These are phyloP conservation scores for Wickerhamomyces sp. DNA, from an alignment of 1,139 yeast genomes.

Conservation along the genomic window DNA sequence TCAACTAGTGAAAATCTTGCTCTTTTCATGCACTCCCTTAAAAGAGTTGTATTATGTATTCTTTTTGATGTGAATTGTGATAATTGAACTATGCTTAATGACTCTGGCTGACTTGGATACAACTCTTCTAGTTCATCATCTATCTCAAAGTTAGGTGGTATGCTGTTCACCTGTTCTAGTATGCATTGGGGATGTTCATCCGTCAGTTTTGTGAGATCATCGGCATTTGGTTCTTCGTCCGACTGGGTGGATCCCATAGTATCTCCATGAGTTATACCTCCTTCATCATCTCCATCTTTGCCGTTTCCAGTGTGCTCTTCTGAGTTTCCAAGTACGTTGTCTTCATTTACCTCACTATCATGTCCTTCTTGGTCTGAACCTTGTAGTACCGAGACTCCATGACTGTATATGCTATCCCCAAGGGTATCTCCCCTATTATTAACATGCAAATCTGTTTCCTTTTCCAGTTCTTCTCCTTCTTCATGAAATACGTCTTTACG, in stretches of 20 bases:
- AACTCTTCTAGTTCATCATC: conserved; percentile 23
- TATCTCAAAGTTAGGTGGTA: conserved; percentile 11
- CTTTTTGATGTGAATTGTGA: conserved; percentile 11
- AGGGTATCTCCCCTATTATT: too few species aligned
- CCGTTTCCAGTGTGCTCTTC: too few species aligned
- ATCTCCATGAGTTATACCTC: not conserved
- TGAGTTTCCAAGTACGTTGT: too few species aligned
- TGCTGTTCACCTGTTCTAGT: not conserved
- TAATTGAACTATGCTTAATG: conserved; percentile 11
- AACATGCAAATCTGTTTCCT: too few species aligned
- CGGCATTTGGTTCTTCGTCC: not conserved
- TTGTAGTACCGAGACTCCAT: too few species aligned
- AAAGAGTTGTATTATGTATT: not conserved
- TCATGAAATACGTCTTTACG: not conserved
- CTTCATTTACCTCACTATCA: too few species aligned
- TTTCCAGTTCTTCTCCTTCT: not conserved
- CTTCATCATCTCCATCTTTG: not conserved
- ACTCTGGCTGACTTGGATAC: conserved; percentile 24
- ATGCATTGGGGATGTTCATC: not conserved
- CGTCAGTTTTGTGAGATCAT: not conserved
- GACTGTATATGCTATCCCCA: too few species aligned
- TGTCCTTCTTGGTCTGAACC: too few species aligned
- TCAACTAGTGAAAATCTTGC: not conserved
- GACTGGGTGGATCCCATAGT: not conserved
- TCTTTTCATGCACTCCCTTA: not conserved